Percentiles rank a stretch among this genome's conserved stretches.
Conservation (phyloP, 441 rosid genomes). For the Populus hybrid region DNA sequence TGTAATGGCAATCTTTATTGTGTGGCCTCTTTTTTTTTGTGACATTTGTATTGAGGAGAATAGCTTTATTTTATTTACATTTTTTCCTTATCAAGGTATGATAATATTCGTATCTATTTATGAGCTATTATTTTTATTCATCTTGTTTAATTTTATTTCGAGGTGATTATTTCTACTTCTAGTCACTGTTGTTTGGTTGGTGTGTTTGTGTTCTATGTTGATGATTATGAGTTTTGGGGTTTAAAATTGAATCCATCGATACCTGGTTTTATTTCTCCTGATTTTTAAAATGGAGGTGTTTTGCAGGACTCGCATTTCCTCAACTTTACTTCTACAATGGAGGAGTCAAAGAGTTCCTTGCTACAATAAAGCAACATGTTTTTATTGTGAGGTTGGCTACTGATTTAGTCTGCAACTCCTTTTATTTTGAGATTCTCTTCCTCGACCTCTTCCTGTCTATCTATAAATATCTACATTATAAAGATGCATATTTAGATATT, state of each 20-base stretch:
- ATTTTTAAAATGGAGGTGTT: constrained; percentile 19
- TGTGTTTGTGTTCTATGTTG: neutral
- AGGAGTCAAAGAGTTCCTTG: constrained; percentile 91
- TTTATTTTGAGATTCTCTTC: neutral
- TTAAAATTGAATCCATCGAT: neutral
- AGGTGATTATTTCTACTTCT: constrained; percentile 1
- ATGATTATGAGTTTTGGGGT: constrained; percentile 3
- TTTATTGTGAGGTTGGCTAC: constrained; percentile 77
- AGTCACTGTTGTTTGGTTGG: neutral
- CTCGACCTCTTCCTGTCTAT: neutral
- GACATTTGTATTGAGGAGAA: neutral
- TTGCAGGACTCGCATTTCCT: constrained; percentile 90
- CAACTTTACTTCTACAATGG: constrained; percentile 95
- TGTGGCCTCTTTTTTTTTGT: neutral
- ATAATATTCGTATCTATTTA: neutral
- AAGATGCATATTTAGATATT: neutral
- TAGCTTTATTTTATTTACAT: neutral
- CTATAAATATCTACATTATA: neutral
- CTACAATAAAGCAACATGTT: constrained; percentile 80
- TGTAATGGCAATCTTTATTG: neutral
- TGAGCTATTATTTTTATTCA: neutral
- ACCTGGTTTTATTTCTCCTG: constrained; percentile 9
- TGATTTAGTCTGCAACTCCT: constrained; percentile 9
- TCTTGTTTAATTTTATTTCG: neutral
- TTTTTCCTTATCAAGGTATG: neutral